Evolutionary conservation across 1,284 basidiomycete genomes (phyloP).

Genomic region (Fomes fomentarius): DNA sequence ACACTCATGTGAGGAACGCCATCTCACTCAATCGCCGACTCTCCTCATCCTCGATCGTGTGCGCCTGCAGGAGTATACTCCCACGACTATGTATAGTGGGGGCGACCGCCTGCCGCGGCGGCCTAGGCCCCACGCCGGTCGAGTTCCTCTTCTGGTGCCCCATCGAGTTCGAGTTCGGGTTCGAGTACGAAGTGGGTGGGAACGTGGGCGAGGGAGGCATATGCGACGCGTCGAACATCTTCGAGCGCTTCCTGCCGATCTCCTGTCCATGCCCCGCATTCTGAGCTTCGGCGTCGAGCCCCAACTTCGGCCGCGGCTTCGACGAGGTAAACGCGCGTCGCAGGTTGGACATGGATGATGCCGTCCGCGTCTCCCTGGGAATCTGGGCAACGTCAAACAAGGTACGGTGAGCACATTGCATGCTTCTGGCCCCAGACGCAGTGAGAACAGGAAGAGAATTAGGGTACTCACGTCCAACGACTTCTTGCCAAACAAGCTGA

Average conservation of each 20-base stretch:
- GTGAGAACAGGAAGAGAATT: neutral
- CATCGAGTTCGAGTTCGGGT: neutral
- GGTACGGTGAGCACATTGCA: neutral
- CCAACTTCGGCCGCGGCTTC: conserved; percentile 24
- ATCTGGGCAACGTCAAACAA: neutral
- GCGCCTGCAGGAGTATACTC: conserved; percentile 54
- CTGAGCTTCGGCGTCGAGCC: conserved; percentile 1
- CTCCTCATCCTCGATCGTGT: conserved; percentile 65
- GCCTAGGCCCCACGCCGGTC: conserved; percentile 21
- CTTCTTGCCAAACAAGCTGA: conserved; percentile 26
- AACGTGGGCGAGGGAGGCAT: conserved; percentile 16
- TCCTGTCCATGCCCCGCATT: neutral
- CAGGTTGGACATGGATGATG: conserved; percentile 34
- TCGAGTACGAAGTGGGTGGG: conserved; percentile 4
- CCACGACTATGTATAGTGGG: conserved; percentile 61
- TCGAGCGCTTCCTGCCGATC: conserved; percentile 8
- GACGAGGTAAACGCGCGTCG: conserved; percentile 32
- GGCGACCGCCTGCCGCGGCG: conserved; percentile 46
- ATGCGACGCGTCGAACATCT: conserved; percentile 19
- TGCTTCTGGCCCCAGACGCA: neutral
- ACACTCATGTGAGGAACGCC: conserved; percentile 54
- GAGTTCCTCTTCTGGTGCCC: conserved; percentile 3
- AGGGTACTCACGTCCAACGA: conserved; percentile 15
- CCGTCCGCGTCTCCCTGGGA: conserved; percentile 18
- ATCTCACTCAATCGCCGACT: conserved; percentile 67